Evolutionary conservation across 139 green algal genomes (phyloP), one percentile per base, ranked within the genome.

Genomic region (Limnomonas spitsbergensis): DNA sequence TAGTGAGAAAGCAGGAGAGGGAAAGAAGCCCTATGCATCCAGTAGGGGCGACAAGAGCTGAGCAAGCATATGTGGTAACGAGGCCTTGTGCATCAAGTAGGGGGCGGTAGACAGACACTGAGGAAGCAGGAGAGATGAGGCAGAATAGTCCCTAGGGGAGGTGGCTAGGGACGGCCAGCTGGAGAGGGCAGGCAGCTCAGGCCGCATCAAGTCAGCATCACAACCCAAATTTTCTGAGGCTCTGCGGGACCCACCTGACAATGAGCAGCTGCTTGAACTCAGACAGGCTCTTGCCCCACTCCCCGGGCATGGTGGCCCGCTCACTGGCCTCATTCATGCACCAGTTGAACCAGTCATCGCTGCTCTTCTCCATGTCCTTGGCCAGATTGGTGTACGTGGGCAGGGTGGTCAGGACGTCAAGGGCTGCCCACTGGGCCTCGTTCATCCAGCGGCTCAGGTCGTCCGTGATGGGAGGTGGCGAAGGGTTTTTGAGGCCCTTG

Each of bases 321-420:
- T 94, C 92, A 7, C 81, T 75, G 3, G 85, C 81, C 82, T 94
- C 91, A 20, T 89, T 78, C n/a, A 77, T 53, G 83, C 86, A 93
- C 90, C 90, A 96, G 69, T 85, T 85, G 79, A 84, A 83, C 92
- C 92, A 96, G 70, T 94, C 88, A 69, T 95, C 91, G 38, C 75
- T 89, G 73, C 85, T 89, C 87, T 96, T 96, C 83, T 96, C 92
- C 83, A 96, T 92, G 76, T 94, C 91, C 79, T 92, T 93, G 67
- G 92, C 73, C 32, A 96, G 80, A 56, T 80, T 84, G 54, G 36
- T 76, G 38, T 93, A 94, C 40, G 73, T 77, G 31, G 85, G 80
- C 66, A 93, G 72, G 9, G 81, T 86, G 53, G 87, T 90, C 37
- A 96, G 80, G 24, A 88, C 85, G 73, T 94, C 87, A 32, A 96